These are phyloP conservation scores for Blastomyces parvus DNA, from an alignment of 2,329 filamentous ascomycete species.

Conservation along the genomic window DNA sequence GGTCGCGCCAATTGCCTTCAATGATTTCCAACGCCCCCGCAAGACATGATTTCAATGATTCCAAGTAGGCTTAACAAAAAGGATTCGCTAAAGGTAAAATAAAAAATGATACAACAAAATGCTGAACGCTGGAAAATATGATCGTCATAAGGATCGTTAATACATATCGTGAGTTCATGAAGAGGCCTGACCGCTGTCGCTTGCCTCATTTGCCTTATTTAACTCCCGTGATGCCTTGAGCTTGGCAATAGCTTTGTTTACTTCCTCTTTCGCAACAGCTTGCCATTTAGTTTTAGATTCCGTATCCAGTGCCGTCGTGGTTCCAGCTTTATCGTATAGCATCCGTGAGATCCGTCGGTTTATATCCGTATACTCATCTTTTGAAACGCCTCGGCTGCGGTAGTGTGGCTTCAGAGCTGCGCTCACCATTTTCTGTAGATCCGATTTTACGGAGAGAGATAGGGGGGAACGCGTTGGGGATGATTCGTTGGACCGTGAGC, in stretches of 20 bases:
- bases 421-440: conserved; percentile 81
- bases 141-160: conserved; percentile 1
- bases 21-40: not conserved
- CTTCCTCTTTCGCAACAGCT: conserved; percentile 66
- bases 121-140: not conserved
- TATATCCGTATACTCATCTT: conserved; percentile 85
- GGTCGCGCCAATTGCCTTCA: not conserved
- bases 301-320: conserved; percentile 47
- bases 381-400: conserved; percentile 65
- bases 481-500: conserved; percentile 48
- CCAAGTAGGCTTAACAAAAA: not conserved
- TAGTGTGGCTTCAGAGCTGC: conserved; percentile 74
- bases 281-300: conserved; percentile 62
- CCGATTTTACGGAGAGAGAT: conserved; percentile 75
- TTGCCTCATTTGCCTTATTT: conserved; percentile 13
- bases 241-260: conserved; percentile 57
- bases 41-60: not conserved
- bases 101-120: not conserved
- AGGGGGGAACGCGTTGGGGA: conserved; percentile 60
- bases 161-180: conserved; percentile 6
- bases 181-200: conserved; percentile 13
- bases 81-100: not conserved
- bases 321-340: conserved; percentile 62
- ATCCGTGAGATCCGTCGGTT: conserved; percentile 82
- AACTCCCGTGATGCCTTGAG: conserved; percentile 18